Evolutionary conservation across 2,329 filamentous ascomycete genomes (phyloP).

Genomic region (Aureobasidium musti): DNA sequence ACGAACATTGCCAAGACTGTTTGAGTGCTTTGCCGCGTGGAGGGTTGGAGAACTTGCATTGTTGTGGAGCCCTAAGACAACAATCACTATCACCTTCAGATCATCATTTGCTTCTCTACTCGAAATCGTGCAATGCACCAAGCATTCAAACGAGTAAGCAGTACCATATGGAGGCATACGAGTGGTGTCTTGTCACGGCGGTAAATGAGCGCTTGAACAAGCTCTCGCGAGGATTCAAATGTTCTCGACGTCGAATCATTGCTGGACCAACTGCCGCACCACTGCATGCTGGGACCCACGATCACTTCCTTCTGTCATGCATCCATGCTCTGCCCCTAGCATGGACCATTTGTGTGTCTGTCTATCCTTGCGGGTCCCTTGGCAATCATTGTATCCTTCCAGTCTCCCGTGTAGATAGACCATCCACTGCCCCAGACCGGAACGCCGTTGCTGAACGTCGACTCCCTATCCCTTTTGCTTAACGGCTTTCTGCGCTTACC

Average conservation of each 20-base stretch:
- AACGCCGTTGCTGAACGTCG: slow-evolving; percentile 24
- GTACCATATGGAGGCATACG: neutral
- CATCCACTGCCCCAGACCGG: slow-evolving; percentile 24
- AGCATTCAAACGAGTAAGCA: neutral
- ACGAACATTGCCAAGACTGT: slow-evolving; percentile 8
- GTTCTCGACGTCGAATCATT: slow-evolving; percentile 23
- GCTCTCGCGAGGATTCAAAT: neutral
- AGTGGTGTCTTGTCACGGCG: neutral
- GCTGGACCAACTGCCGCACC: slow-evolving; percentile 25
- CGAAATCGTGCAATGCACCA: slow-evolving; percentile 12
- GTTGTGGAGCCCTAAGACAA: slow-evolving; percentile 13
- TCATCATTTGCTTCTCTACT: slow-evolving; percentile 5
- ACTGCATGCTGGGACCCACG: slow-evolving; percentile 27
- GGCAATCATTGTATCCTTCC: slow-evolving; percentile 14
- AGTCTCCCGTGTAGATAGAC: slow-evolving; percentile 21
- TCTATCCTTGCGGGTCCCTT: slow-evolving; percentile 15
- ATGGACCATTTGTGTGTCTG: slow-evolving; percentile 21
- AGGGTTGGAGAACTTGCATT: slow-evolving; percentile 5
- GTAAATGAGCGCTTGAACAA: slow-evolving; percentile 11
- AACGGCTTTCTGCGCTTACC: slow-evolving; percentile 22
- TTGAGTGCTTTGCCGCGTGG: slow-evolving; percentile 22
- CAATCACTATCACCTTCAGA: neutral
- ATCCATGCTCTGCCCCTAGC: slow-evolving; percentile 24
- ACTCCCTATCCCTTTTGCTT: slow-evolving; percentile 28
- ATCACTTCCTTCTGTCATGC: slow-evolving; percentile 8